phyloP scores from a whole-genome alignment of 2,329 filamentous ascomycete genomes.

The Intubia oerlemansii region DNA sequence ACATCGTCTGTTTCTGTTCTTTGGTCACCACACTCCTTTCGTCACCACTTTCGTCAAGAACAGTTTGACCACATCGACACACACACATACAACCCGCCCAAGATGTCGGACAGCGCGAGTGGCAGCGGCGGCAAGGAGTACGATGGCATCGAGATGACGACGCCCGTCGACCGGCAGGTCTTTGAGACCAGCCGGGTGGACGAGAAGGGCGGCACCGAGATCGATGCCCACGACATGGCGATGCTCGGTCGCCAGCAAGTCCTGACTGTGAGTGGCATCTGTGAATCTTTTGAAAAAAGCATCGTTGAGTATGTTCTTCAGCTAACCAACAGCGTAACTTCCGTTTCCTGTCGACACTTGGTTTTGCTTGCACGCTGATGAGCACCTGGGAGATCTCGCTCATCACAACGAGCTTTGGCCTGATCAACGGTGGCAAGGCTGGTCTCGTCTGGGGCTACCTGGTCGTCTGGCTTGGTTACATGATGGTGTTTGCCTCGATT shows the following conservation, averaged over 20 bases:
- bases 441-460: constrained; percentile 31
- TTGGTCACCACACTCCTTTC: too few species aligned
- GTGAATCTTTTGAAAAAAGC: too few species aligned
- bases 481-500: constrained; percentile 19
- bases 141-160: constrained; percentile 4
- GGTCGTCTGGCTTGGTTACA: constrained; percentile 22
- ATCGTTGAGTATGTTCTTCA: too few species aligned
- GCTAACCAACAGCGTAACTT: constrained; percentile 20
- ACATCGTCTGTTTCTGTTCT: too few species aligned
- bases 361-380: constrained; percentile 29
- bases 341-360: constrained; percentile 25
- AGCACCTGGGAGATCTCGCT: constrained; percentile 31
- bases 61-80: too few species aligned
- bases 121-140: constrained; percentile 5
- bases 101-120: constrained; percentile 6
- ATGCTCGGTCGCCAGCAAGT: constrained; percentile 9
- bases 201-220: constrained; percentile 9
- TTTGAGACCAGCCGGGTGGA: constrained; percentile 8
- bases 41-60: neutral
- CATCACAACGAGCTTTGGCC: constrained; percentile 16
- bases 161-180: constrained; percentile 4
- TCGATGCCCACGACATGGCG: constrained; percentile 15
- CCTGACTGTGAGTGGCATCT: constrained; percentile 8
- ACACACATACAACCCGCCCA: too few species aligned
- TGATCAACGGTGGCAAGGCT: constrained; percentile 28